Evolutionary conservation across 805 yeast species (phyloP), one percentile per base, ranked within the genome.

Genomic region (Lachancea sp.): DNA sequence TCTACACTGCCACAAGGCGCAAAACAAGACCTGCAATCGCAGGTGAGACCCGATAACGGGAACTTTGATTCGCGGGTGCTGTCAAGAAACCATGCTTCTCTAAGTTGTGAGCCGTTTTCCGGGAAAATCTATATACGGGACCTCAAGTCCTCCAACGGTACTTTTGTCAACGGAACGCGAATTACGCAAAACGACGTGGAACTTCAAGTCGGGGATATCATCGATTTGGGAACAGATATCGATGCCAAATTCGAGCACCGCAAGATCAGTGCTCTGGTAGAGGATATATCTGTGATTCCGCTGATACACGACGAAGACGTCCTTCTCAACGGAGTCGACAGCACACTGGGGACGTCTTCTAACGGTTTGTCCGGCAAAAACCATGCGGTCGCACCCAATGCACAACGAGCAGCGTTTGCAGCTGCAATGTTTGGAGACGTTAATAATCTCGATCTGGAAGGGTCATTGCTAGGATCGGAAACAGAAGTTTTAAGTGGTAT

Each of bases 181-280:
- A 72, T 93, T 10, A 73, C 72, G 46, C 66, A 69, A 10, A 55
- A 57, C 42, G 83, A 79, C 36, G 78, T 77, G 17, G 86, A 81
- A 53, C 65, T 93, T 41, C 73, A 79, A 45, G 71, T 80, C n/a
- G 90, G 86, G 20, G 99, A 93, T 64, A 72, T 78, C n/a, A 74
- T 93, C n/a, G 95, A 91, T 57, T 69, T 93, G 44, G 99, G 99
- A 1, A 88, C 95, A 42, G 95, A 95, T 57, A 85, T 93, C 44
- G 68, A 69, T 48, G 73, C 76, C 46, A 77, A 80, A 52, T 77
- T 81, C 36, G 66, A 63, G 44, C 98, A 93, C 65, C 79, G 88
- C 57, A 89, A 87, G 60, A 93, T 93, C 43, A 79, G 90, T 46
- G 93, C 96, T 27, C 71, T 73, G 42, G 84, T 93, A 13, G 95